phyloP scores from a whole-genome alignment of 495 filamentous ascomycete species.

The Penicillium pancosmium region DNA sequence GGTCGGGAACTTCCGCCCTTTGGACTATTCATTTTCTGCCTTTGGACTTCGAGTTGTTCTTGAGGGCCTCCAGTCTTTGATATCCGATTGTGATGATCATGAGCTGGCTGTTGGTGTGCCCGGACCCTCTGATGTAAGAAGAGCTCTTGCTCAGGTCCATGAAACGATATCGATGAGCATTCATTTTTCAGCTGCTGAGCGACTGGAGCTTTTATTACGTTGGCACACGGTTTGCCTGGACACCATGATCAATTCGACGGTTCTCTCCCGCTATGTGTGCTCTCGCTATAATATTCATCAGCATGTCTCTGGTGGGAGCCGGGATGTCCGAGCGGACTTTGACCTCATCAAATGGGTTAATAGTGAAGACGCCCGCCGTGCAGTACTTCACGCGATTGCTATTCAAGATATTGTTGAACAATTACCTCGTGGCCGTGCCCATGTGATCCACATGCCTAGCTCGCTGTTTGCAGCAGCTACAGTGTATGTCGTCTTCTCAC shows the following conservation, averaged over 20 bases:
- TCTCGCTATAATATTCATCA: slow-evolving; percentile 44
- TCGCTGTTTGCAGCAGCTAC: slow-evolving; percentile 50
- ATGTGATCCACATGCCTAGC: slow-evolving; percentile 51
- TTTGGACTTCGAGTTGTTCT: slow-evolving; percentile 49
- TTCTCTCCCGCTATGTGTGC: slow-evolving; percentile 46
- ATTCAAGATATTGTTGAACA: slow-evolving; percentile 56
- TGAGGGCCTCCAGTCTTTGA: slow-evolving; percentile 50
- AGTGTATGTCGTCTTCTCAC: slow-evolving; percentile 45
- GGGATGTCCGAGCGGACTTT: slow-evolving; percentile 29
- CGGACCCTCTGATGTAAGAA: slow-evolving; percentile 40
- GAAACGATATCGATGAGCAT: slow-evolving; percentile 44
- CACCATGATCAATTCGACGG: slow-evolving; percentile 45
- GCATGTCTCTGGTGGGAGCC: slow-evolving; percentile 37
- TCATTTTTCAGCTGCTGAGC: slow-evolving; percentile 40
- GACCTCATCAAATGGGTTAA: slow-evolving; percentile 45
- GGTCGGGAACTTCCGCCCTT: slow-evolving; percentile 31
- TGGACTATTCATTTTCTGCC: slow-evolving; percentile 44
- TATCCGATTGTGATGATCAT: slow-evolving; percentile 44
- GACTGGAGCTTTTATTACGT: slow-evolving; percentile 47
- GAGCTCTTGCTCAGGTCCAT: slow-evolving; percentile 46
- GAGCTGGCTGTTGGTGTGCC: slow-evolving; percentile 46
- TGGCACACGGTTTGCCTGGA: slow-evolving; percentile 54
- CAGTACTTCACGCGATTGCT: slow-evolving; percentile 50
- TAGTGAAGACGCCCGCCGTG: slow-evolving; percentile 44
- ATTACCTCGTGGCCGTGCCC: slow-evolving; percentile 48